phyloP scores from a whole-genome alignment of 1,284 basidiomycete species.

The Mrakiaceae sp. region DNA sequence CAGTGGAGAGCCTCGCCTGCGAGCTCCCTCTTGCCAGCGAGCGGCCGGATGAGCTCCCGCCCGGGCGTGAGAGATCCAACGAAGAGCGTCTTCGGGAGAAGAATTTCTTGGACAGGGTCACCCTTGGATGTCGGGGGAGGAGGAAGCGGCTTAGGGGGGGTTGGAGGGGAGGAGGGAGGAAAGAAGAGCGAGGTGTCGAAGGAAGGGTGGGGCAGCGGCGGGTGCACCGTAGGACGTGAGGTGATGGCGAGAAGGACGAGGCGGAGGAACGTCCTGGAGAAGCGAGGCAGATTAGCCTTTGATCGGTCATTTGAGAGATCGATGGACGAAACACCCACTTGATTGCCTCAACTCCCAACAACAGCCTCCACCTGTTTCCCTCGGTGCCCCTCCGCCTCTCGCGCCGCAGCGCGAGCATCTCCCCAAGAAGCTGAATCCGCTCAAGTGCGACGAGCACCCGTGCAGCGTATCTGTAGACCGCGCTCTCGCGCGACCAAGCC shows the following conservation, averaged over 20 bases:
- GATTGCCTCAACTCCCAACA: conserved; percentile 59
- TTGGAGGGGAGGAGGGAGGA: conserved; percentile 26
- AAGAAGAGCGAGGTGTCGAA: conserved; percentile 61
- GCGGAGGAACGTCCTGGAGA: conserved; percentile 54
- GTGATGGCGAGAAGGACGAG: conserved; percentile 59
- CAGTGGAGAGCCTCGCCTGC: conserved; percentile 27
- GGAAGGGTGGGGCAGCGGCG: conserved; percentile 72
- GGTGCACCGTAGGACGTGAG: conserved; percentile 56
- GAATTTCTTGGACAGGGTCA: conserved; percentile 43
- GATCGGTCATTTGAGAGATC: conserved; percentile 13
- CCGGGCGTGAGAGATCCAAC: conserved; percentile 23
- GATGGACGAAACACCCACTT: conserved; percentile 50
- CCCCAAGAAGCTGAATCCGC: conserved; percentile 67
- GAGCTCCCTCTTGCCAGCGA: conserved; percentile 22
- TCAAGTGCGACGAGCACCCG: conserved; percentile 59
- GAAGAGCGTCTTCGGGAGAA: conserved; percentile 29
- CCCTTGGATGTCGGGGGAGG: conserved; percentile 32
- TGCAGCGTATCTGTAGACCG: conserved; percentile 60
- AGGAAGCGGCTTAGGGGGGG: conserved; percentile 8
- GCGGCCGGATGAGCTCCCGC: conserved; percentile 24
- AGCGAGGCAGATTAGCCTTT: background rate
- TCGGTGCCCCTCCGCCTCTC: conserved; percentile 46
- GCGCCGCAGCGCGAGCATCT: conserved; percentile 54
- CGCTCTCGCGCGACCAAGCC: conserved; percentile 60
- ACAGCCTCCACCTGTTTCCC: conserved; percentile 55